Evolutionary conservation across 768 basidiomycete genomes (phyloP).

Genomic region (Lactarius psammicola): DNA sequence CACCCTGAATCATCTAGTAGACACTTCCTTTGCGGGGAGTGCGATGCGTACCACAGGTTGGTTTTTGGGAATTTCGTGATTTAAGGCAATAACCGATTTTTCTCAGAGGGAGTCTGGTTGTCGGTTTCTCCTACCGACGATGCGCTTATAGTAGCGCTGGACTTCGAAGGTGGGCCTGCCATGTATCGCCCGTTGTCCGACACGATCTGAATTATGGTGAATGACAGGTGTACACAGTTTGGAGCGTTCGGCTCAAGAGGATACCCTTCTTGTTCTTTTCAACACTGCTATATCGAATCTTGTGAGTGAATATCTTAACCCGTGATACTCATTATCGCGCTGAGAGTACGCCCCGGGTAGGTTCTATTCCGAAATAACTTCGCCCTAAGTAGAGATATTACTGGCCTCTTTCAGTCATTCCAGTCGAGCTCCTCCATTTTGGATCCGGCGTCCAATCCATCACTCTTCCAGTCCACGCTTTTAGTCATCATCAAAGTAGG

Average conservation of each 20-base stretch:
- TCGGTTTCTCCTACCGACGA: constrained; percentile 60
- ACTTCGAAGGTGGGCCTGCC: constrained; percentile 53
- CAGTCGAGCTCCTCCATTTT: constrained; percentile 55
- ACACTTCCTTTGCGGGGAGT: background rate
- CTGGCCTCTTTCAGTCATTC: constrained; percentile 59
- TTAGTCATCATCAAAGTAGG: constrained; percentile 61
- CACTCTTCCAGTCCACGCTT: constrained; percentile 56
- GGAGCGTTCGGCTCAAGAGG: constrained; percentile 58
- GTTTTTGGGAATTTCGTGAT: background rate
- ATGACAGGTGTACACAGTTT: constrained; percentile 56
- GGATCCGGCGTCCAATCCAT: constrained; percentile 57
- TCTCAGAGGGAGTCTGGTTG: constrained; percentile 59
- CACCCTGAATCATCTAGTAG: background rate
- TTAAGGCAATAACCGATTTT: background rate
- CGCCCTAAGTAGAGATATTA: constrained; percentile 56
- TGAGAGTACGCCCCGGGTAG: constrained; percentile 39
- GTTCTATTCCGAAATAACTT: constrained; percentile 60
- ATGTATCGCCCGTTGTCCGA: background rate
- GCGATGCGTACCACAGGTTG: constrained; percentile 47
- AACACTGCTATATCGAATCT: constrained; percentile 41
- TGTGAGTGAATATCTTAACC: constrained; percentile 32
- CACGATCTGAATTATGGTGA: background rate
- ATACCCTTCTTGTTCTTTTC: background rate
- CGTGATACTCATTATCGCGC: background rate
- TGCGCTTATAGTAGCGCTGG: constrained; percentile 53